Evolutionary conservation across 129 eudicot genomes (phyloP).

Genomic region (Glebionis coronaria): DNA sequence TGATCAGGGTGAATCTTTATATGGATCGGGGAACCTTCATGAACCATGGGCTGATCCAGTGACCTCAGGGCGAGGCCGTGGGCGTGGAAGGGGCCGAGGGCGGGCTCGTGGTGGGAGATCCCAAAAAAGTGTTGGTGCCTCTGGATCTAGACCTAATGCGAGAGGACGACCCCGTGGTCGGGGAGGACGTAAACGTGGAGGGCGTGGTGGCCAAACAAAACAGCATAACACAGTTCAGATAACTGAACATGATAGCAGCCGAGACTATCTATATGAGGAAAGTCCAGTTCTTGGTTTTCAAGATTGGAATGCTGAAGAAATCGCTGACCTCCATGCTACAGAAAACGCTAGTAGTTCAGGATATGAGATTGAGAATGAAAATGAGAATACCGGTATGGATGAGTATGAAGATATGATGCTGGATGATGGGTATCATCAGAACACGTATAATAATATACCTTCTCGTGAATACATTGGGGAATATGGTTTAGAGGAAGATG

Average conservation of each 20-base stretch:
- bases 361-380: conserved; percentile 44
- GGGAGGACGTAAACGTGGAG: conserved; percentile 63
- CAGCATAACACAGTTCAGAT: conserved; percentile 30
- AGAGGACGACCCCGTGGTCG: conserved; percentile 59
- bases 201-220: conserved; percentile 38
- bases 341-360: conserved; percentile 59
- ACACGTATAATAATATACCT: conserved; percentile 16
- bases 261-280: conserved; percentile 26
- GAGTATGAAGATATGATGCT: conserved; percentile 44
- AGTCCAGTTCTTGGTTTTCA: conserved; percentile 27
- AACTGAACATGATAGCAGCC: not conserved
- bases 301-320: conserved; percentile 50
- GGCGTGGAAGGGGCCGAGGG: conserved; percentile 56
- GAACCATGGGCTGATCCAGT: conserved; percentile 42
- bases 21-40: conserved; percentile 35
- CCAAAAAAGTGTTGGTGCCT: conserved; percentile 34
- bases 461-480: conserved; percentile 28
- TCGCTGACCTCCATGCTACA: conserved; percentile 28
- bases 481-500: conserved; percentile 41
- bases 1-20: conserved; percentile 23
- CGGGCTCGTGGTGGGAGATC: conserved; percentile 60
- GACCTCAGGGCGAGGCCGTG: conserved; percentile 48
- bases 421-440: conserved; percentile 33
- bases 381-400: conserved; percentile 35
- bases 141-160: conserved; percentile 25